Conservation (phyloP, 768 basidiomycete species). For the Leccinum aurantiacum region DNA sequence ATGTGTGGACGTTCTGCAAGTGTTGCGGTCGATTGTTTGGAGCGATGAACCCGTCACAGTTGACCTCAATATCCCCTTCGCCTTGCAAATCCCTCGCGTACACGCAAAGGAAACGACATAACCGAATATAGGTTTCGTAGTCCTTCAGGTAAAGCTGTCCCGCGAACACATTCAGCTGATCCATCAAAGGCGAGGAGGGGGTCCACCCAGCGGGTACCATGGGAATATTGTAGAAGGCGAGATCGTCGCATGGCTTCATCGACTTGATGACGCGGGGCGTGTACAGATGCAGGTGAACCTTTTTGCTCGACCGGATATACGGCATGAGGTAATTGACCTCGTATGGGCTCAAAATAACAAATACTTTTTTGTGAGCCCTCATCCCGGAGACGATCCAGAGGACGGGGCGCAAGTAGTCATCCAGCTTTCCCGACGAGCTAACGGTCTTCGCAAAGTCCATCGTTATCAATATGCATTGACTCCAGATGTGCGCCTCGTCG, state of each 20-base stretch:
- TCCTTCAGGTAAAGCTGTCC: too few relatives aligned
- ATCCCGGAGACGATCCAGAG: slow-evolving; percentile 27
- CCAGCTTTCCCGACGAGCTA: not conserved
- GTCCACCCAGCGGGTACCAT: too few relatives aligned
- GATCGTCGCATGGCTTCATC: slow-evolving; percentile 32
- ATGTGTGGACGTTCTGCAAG: slow-evolving; percentile 19
- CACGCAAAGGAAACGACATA: too few relatives aligned
- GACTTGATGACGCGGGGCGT: slow-evolving; percentile 36
- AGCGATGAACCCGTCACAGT: not conserved
- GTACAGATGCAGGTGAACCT: slow-evolving; percentile 44
- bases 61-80: not conserved
- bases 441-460: slow-evolving; percentile 18
- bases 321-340: slow-evolving; percentile 42
- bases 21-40: not conserved
- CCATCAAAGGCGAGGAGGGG: not conserved
- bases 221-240: not conserved
- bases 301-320: slow-evolving; percentile 32
- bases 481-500: slow-evolving; percentile 26
- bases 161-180: not conserved
- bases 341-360: slow-evolving; percentile 43
- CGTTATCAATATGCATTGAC: slow-evolving; percentile 14
- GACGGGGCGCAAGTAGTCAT: slow-evolving; percentile 30
- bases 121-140: too few relatives aligned
- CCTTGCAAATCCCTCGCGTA: not conserved
- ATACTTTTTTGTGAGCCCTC: not conserved